Base-by-base conservation (phyloP, 2,329 filamentous ascomycete species). In the Trichoderma harzianum region DNA sequence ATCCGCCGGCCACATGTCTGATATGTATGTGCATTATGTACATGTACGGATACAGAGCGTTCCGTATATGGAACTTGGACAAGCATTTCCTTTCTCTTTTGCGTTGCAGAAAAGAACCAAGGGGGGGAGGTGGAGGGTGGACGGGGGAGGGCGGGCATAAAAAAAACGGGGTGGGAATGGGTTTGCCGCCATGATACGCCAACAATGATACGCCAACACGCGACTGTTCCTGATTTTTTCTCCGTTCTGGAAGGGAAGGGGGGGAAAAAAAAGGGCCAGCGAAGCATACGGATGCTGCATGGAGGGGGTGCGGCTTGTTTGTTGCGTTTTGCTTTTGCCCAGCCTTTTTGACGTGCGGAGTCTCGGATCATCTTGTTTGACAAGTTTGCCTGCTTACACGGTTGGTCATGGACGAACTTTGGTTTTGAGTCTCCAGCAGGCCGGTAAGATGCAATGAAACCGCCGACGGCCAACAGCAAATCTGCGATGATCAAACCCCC, bases 141-240 rank as follows among this genome's bases (percentile, higher is more conserved):
- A 36, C 34, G 34, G 34, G 34, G 34, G 34, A 36, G 34, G 34
- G 34, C 34, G n/a, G 26, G 18, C 6, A 21, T 39, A 47, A 53
- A 51, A 55, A 55, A 55, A 26, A 43, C 32, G 12, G 26, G 28
- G 28, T 36, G 28, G 10, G 39, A 34, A 26, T n/a, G 63, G 55
- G 24, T 68, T 60, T 60, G 39, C 12, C 14, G 18, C 55, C 36
- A 61, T 61, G 55, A 32, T 47, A 68, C 53, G 36, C 65, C 65
- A 39, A 69, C 66, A 69, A 61, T 61, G 55, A 32, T 47, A 68
- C 53, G 36, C 65, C 65, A 39, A 69, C 66, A 69, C 66, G 66
- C 66, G 28, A 43, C 21, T 39, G 55, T 53, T 53, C 47, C 47
- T 53, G 47, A 67, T 67, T 14, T 34, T 61, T 36, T n/a, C 12